These are phyloP conservation scores for Westerdykella ornata DNA, from an alignment of 2,329 filamentous ascomycete genomes.

Conservation along the genomic window DNA sequence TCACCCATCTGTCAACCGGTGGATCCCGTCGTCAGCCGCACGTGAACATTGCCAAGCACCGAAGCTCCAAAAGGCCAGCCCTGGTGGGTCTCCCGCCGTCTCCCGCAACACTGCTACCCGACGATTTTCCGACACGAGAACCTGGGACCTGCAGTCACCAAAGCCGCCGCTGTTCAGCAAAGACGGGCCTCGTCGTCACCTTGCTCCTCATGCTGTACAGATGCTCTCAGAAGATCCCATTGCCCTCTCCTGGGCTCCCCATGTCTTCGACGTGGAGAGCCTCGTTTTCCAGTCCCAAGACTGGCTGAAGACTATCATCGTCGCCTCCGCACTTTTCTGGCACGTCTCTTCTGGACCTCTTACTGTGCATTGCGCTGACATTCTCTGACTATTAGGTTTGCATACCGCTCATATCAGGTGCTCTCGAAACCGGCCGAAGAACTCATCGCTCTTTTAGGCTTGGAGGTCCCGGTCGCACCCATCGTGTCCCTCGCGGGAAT, in stretches of 20 bases:
- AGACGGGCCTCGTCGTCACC: slow-evolving; percentile 8
- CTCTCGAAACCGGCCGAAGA: slow-evolving; percentile 86
- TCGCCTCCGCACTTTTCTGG: slow-evolving; percentile 34
- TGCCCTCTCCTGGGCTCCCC: slow-evolving; percentile 30
- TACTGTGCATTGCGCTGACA: neutral
- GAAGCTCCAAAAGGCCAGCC: too few species aligned
- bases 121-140: too few species aligned
- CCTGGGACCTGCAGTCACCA: too few species aligned
- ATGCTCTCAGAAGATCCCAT: slow-evolving; percentile 31
- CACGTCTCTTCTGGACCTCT: slow-evolving; percentile 8
- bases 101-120: neutral
- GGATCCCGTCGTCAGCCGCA: too few species aligned
- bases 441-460: slow-evolving; percentile 81
- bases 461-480: slow-evolving; percentile 87
- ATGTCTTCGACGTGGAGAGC: slow-evolving; percentile 32
- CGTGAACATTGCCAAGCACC: too few species aligned
- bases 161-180: too few species aligned
- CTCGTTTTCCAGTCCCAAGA: slow-evolving; percentile 30
- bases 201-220: slow-evolving; percentile 4
- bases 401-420: slow-evolving; percentile 80
- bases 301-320: slow-evolving; percentile 32
- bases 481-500: slow-evolving; percentile 88
- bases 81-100: neutral
- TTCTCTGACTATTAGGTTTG: slow-evolving; percentile 52
- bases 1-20: too few species aligned